Conservation (phyloP, 1,284 basidiomycete species). For the Grifola frondosa region DNA sequence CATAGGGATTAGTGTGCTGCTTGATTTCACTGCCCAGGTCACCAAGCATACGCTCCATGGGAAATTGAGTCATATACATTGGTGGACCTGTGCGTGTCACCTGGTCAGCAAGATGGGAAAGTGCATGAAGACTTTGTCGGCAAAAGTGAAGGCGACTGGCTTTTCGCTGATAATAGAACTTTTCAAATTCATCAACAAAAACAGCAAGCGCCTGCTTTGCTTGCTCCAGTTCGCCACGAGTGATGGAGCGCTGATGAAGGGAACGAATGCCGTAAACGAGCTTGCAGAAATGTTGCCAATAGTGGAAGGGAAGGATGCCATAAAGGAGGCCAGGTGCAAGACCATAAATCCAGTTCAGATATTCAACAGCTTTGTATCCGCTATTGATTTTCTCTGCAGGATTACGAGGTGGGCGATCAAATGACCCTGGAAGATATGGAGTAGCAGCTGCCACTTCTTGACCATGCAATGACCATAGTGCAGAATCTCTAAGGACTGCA, state of each 20-base stretch:
- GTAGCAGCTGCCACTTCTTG: constrained; percentile 12
- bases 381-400: constrained; percentile 29
- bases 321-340: constrained; percentile 20
- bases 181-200: constrained; percentile 21
- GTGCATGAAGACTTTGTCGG: constrained; percentile 19
- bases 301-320: constrained; percentile 12
- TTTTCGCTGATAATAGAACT: constrained; percentile 19
- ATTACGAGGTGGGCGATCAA: constrained; percentile 27
- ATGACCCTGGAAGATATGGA: constrained; percentile 23
- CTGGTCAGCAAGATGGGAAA: constrained; percentile 16
- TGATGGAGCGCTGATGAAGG: constrained; percentile 15
- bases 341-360: constrained; percentile 16
- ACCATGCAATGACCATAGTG: constrained; percentile 36
- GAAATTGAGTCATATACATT: constrained; percentile 14
- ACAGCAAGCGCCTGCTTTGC: constrained; percentile 11
- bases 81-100: constrained; percentile 16
- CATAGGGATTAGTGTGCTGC: constrained; percentile 20
- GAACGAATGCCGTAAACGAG: constrained; percentile 17
- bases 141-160: constrained; percentile 22
- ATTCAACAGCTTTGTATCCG: constrained; percentile 31
- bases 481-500: constrained; percentile 29
- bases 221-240: constrained; percentile 1
- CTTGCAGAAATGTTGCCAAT: constrained; percentile 22
- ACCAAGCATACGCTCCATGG: constrained; percentile 26
- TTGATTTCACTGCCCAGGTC: constrained; percentile 21